Evolutionary conservation across 2,329 filamentous ascomycete species (phyloP), one percentile per base, ranked within the genome.

Genomic region (Aureobasidium sp.): DNA sequence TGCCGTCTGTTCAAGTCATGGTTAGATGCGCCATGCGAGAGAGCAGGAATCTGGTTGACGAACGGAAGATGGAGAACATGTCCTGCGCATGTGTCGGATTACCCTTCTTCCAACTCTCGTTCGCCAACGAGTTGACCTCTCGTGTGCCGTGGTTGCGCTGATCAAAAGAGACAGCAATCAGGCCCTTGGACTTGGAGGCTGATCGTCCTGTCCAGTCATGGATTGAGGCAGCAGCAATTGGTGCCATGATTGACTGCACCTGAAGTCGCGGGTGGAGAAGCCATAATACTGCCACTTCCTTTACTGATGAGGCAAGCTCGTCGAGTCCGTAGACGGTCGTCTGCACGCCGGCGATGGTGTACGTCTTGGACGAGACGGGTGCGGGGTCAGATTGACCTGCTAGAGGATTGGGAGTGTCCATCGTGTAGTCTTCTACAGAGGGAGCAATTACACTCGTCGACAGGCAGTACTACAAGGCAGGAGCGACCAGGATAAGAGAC

Each of bases 91-190:
- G 94, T 7, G 80, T 83, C 8, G 81, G 78, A 71, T 97, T 96
- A 33, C 91, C 91, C 40, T 83, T 75, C 47, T 83, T 82, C 93
- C 92, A 97, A 4, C 87, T 81, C 67, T 87, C 79, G 72, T 97
- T 97, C 29, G 88, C 85, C 19, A 80, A 67, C 8, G 82, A 76
- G 68, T 87, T 81, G 1, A 93, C 83, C 63, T 85, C 74, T 60
- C 94, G 79, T 2, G 83, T 81, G 29, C 94, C 94, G 75, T 97
- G 94, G 73, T 97, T 97, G 49, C 93, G 84, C 78, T 96, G 91
- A 75, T 97, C 94, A 73, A 96, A 96, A 2, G 88, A 84, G 14
- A 92, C 83, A 2, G 90, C 91, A 54, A 97, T 86, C 44, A 97
- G 75, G 0, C 88, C 89, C 63, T 78, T 76, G 33, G 68, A 57